These are phyloP conservation scores for Comarum palustre DNA, from an alignment of 306 rosid genomes.

Conservation along the genomic window DNA sequence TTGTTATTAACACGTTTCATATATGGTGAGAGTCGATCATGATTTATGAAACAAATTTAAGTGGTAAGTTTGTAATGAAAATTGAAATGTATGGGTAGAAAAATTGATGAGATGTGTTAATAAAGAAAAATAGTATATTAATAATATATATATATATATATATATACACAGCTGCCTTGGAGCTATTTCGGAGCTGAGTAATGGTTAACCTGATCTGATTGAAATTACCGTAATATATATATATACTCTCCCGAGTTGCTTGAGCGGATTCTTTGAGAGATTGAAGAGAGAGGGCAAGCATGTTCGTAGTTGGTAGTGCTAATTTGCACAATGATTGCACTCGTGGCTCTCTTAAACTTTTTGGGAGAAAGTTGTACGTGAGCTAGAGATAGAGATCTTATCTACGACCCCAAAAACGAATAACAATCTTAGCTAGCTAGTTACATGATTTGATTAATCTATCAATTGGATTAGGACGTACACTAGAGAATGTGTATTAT, in stretches of 20 bases:
- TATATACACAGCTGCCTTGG: too few relatives aligned
- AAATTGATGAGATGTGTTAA: too few relatives aligned
- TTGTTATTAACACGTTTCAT: too few relatives aligned
- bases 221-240: too few relatives aligned
- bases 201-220: too few relatives aligned
- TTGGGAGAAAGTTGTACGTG: constrained; percentile 26
- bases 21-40: too few relatives aligned
- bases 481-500: constrained; percentile 30
- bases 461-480: constrained; percentile 34
- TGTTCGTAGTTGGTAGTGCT: constrained; percentile 49
- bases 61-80: too few relatives aligned
- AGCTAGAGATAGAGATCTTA: constrained; percentile 29
- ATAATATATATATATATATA: too few relatives aligned
- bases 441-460: constrained; percentile 38
- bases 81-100: too few relatives aligned
- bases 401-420: constrained; percentile 26
- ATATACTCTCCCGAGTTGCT: neutral
- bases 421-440: constrained; percentile 21
- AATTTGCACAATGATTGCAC: constrained; percentile 77
- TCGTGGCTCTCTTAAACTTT: constrained; percentile 75
- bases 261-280: neutral
- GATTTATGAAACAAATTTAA: too few relatives aligned
- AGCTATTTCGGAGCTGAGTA: too few relatives aligned
- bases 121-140: too few relatives aligned
- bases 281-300: constrained; percentile 28